phyloP scores from a whole-genome alignment of 345 rosid genomes.

The Eutrema heterophyllum region DNA sequence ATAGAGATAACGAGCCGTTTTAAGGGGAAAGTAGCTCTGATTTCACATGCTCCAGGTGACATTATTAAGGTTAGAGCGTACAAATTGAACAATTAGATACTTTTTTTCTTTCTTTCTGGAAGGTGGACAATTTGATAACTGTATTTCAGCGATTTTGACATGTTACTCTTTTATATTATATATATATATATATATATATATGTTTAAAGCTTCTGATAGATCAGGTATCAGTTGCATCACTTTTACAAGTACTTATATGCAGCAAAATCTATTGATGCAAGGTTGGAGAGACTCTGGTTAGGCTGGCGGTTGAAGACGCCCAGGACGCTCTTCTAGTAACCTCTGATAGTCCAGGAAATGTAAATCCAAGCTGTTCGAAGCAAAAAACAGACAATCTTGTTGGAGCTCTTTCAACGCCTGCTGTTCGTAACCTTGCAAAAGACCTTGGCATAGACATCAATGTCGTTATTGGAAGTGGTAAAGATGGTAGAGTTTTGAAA shows the following conservation, averaged over 20 bases:
- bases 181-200: too few relatives aligned
- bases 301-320: conserved; percentile 51
- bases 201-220: too few relatives aligned
- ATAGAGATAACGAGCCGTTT: conserved; percentile 95
- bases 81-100: neutral
- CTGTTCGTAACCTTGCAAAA: conserved; percentile 78
- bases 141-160: neutral
- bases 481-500: conserved; percentile 70
- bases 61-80: conserved; percentile 67
- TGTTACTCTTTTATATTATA: too few relatives aligned
- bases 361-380: conserved; percentile 24
- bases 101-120: neutral
- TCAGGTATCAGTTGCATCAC: too few relatives aligned
- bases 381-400: conserved; percentile 26
- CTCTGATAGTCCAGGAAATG: conserved; percentile 20
- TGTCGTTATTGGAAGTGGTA: conserved; percentile 64
- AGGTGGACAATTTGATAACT: neutral
- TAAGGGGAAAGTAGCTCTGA: conserved; percentile 62
- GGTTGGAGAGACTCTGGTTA: conserved; percentile 93
- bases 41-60: conserved; percentile 64
- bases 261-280: conserved; percentile 19
- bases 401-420: conserved; percentile 66
- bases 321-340: conserved; percentile 25
- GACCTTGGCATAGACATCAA: conserved; percentile 57
- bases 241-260: neutral